Base-by-base conservation (phyloP, 768 basidiomycete genomes). In the Hygrophorus russula region DNA sequence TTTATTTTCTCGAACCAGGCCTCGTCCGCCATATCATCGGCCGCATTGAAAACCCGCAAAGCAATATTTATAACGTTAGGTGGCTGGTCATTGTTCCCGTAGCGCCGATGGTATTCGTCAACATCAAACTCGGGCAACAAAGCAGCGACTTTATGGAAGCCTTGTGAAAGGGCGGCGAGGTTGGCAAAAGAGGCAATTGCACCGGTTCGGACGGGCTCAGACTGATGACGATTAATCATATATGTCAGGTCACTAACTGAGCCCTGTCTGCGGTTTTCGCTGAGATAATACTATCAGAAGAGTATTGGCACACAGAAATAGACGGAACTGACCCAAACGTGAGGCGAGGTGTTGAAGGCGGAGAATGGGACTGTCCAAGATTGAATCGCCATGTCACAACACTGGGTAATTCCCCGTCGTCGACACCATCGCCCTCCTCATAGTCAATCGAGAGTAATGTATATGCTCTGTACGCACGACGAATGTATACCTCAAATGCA, bases 211-310 rank as follows among this genome's bases (percentile, higher is more conserved):
- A 87, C 64, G 17, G 96, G 94, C 57, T 97, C 91, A 5, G 82
- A 75, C 59, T 91, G 85, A 58, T 83, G 79, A 49, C 78, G 80
- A 56, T 68, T 79, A 61, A 98, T 89, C 63, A 97, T 73, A 62
- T 92, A 98, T 36, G 84, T 90, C 50, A 99, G 68, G 59, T 99
- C 96, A 54, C 91, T 94, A 55, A 98, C 93, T 13, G 92, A 96
- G 14, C 82, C 93, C 46, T 89, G 80, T 48, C 96, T 79, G 44
- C 74, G 78, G 53, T 77, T 67, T 54, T 81, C 76, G 43, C 76
- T 76, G 51, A 31, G 48, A 47, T 54, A 33, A 43, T 36, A 32
- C 40, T 44, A 41, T 49, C 34, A 49, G 10, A 37, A 49, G 37
- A 32, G 19, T 11, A 45, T 12, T 24, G 31, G 19, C 20, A 12